Evolutionary conservation across 2,329 filamentous ascomycete species (phyloP).

Genomic region (Gnomoniopsis smithogilvyi): DNA sequence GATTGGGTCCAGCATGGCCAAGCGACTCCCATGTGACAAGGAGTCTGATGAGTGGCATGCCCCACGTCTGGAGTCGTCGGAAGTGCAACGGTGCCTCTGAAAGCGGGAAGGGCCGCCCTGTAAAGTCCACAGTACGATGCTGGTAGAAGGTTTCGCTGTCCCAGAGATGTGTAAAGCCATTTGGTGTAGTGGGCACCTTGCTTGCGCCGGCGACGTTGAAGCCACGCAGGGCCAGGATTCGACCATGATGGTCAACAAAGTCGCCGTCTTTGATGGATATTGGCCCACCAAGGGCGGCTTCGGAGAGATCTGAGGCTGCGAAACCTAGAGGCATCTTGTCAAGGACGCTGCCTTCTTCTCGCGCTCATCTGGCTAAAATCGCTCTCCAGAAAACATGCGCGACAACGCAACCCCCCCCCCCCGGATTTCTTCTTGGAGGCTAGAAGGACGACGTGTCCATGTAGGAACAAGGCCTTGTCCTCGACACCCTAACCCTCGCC

Average conservation of each 20-base stretch:
- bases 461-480: too few species aligned
- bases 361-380: too few species aligned
- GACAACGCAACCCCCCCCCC: too few species aligned
- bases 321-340: neutral
- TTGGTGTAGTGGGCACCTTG: slow-evolving; percentile 35
- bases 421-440: too few species aligned
- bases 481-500: too few species aligned
- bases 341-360: too few species aligned
- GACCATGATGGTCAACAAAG: slow-evolving; percentile 35
- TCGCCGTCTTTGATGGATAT: slow-evolving; percentile 26
- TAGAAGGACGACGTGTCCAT: too few species aligned
- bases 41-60: slow-evolving; percentile 35
- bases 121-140: slow-evolving; percentile 35
- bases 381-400: too few species aligned
- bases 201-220: slow-evolving; percentile 39
- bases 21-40: slow-evolving; percentile 42
- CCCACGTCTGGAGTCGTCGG: slow-evolving; percentile 34
- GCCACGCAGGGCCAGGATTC: slow-evolving; percentile 36
- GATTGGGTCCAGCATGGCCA: slow-evolving; percentile 30
- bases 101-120: slow-evolving; percentile 35
- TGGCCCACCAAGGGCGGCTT: slow-evolving; percentile 30
- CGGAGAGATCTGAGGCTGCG: slow-evolving; percentile 32
- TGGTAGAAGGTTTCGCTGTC: slow-evolving; percentile 36
- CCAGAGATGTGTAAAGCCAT: slow-evolving; percentile 34
- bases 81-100: slow-evolving; percentile 38